Percentiles rank a stretch among this genome's conserved stretches.
phyloP scores from a whole-genome alignment of 257 asterid species.

The Nicotiana knightiana region DNA sequence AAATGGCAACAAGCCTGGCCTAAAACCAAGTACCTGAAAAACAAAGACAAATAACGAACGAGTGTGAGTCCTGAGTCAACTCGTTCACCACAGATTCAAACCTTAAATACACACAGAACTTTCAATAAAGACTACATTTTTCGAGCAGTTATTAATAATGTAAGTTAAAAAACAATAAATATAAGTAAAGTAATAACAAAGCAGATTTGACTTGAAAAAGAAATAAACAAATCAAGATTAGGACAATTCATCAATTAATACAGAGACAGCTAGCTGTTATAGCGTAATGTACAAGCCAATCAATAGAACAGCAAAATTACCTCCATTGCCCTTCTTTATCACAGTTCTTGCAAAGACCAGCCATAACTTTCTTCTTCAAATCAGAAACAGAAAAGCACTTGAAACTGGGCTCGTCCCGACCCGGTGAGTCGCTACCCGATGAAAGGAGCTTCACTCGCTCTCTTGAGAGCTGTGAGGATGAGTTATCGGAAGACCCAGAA shows the following conservation, averaged over 20 bases:
- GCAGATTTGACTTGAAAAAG: background rate
- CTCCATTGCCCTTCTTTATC: conserved; percentile 91
- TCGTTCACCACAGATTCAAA: background rate
- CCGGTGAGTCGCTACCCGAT: conserved; percentile 29
- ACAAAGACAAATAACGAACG: background rate
- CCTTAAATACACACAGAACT: background rate
- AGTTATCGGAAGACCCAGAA: conserved; percentile 49
- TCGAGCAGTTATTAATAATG: background rate
- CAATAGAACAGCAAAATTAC: conserved; percentile 26
- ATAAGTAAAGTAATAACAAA: background rate
- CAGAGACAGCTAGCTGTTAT: conserved; percentile 19
- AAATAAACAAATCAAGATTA: background rate
- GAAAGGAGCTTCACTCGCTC: conserved; percentile 73
- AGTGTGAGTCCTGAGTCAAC: background rate
- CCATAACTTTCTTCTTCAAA: conserved; percentile 74
- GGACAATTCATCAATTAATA: conserved; percentile 5
- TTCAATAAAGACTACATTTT: background rate
- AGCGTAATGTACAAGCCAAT: conserved; percentile 42
- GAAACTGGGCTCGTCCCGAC: conserved; percentile 49
- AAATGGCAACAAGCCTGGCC: conserved; percentile 96
- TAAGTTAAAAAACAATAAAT: conserved; percentile 10
- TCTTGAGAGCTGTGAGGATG: conserved; percentile 52
- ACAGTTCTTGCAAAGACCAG: conserved; percentile 55
- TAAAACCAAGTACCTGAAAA: conserved; percentile 63
- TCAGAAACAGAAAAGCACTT: conserved; percentile 75